Percentiles rank a stretch among this genome's conserved stretches.
Conservation (phyloP, 345 rosid genomes). For the Barbarea vulgaris region DNA sequence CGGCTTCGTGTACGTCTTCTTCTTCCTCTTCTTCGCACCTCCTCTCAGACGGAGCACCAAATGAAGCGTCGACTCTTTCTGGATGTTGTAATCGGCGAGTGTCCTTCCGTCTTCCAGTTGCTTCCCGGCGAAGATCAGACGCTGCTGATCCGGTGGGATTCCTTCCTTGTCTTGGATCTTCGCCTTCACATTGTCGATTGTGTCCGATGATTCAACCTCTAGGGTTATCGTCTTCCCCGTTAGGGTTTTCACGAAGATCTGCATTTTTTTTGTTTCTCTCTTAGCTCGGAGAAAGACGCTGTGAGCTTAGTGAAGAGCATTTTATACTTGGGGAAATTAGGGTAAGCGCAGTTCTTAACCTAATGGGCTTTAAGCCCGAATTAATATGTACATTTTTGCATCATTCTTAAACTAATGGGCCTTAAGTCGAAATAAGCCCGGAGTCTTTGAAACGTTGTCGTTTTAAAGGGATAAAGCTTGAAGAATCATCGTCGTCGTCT, state of each 20-base stretch:
- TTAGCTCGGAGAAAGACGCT: neutral
- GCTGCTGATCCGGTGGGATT: slow-evolving; percentile 68
- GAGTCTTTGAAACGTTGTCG: neutral
- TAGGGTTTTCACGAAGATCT: slow-evolving; percentile 79
- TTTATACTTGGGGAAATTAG: slow-evolving; percentile 28
- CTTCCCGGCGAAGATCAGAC: slow-evolving; percentile 66
- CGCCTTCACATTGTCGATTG: slow-evolving; percentile 70
- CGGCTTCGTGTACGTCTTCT: slow-evolving; percentile 77
- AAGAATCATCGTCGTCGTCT: neutral
- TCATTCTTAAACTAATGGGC: slow-evolving; percentile 2
- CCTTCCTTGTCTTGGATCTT: slow-evolving; percentile 80
- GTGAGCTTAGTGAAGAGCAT: neutral
- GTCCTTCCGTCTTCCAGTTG: slow-evolving; percentile 71
- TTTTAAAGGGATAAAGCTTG: neutral
- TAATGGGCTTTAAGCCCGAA: slow-evolving; percentile 17
- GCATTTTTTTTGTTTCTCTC: slow-evolving; percentile 42
- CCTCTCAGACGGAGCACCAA: slow-evolving; percentile 70
- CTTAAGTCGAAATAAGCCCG: neutral
- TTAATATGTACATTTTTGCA: too few species aligned
- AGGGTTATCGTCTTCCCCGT: slow-evolving; percentile 72
- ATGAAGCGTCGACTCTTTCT: slow-evolving; percentile 73
- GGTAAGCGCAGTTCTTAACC: neutral
- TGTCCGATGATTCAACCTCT: slow-evolving; percentile 66
- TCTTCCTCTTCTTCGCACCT: slow-evolving; percentile 77
- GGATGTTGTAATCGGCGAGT: slow-evolving; percentile 74